These are phyloP conservation scores for Myxozyma mucilagina DNA, from an alignment of 805 yeast species.

Conservation along the genomic window DNA sequence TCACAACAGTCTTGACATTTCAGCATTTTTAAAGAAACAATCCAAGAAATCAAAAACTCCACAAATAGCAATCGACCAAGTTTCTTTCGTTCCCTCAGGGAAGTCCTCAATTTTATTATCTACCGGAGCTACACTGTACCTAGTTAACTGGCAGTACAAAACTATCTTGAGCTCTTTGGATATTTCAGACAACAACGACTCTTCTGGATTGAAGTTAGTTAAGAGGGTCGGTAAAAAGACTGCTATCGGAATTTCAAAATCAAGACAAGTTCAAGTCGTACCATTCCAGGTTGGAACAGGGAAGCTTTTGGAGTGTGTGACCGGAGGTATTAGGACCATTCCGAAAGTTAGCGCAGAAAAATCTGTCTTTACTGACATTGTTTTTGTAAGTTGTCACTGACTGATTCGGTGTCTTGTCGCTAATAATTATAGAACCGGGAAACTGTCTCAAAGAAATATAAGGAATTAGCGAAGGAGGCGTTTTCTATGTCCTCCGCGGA, in stretches of 20 bases:
- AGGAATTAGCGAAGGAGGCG: background rate
- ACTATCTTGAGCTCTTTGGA: conserved; percentile 17
- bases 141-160: conserved; percentile 27
- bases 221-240: conserved; percentile 18
- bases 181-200: background rate
- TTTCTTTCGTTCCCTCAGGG: conserved; percentile 20
- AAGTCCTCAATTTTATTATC: conserved; percentile 17
- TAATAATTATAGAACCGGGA: background rate
- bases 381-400: conserved; percentile 9
- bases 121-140: conserved; percentile 14
- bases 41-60: background rate
- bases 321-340: conserved; percentile 19
- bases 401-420: background rate
- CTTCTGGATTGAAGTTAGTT: conserved; percentile 5
- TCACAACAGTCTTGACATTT: conserved; percentile 11
- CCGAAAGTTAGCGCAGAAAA: background rate
- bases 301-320: conserved; percentile 22
- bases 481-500: background rate
- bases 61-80: background rate
- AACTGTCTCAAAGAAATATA: background rate
- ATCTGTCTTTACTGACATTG: conserved; percentile 11
- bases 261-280: conserved; percentile 15
- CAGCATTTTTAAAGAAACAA: conserved; percentile 5
- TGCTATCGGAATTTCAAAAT: conserved; percentile 19
- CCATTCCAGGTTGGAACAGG: conserved; percentile 22